Evolutionary conservation across 1,284 basidiomycete genomes (phyloP).

Genomic region (Malassezia slooffiae): DNA sequence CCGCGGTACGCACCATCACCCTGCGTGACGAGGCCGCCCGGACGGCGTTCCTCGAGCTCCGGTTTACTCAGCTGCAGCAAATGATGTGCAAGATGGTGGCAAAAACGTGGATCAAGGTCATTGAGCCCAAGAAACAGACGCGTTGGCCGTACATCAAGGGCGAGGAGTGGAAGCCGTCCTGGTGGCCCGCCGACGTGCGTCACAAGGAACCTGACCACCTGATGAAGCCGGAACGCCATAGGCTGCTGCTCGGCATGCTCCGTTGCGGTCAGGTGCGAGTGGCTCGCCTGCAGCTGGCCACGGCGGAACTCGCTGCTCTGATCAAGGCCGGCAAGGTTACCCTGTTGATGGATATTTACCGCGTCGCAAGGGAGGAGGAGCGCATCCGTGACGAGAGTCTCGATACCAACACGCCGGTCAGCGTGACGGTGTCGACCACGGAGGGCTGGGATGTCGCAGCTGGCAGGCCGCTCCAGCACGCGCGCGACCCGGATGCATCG

Average conservation of each 20-base stretch:
- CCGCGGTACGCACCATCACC: slow-evolving; percentile 5
- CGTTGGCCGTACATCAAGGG: slow-evolving; percentile 52
- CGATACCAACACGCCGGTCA: slow-evolving; percentile 23
- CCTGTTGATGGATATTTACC: slow-evolving; percentile 51
- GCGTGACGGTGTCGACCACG: slow-evolving; percentile 27
- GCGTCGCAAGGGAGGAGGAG: slow-evolving; percentile 49
- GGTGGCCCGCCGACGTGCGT: slow-evolving; percentile 52
- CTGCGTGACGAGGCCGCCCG: slow-evolving; percentile 19
- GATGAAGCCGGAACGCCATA: slow-evolving; percentile 49
- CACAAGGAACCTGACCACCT: slow-evolving; percentile 54
- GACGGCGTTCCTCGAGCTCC: slow-evolving; percentile 40
- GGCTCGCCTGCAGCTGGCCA: slow-evolving; percentile 50
- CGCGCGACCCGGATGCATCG: background rate
- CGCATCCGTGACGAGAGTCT: slow-evolving; percentile 22
- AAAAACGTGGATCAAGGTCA: slow-evolving; percentile 49
- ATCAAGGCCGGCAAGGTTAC: slow-evolving; percentile 50
- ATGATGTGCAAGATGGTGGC: slow-evolving; percentile 52
- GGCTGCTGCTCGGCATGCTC: slow-evolving; percentile 49
- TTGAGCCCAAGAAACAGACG: slow-evolving; percentile 54
- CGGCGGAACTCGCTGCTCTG: slow-evolving; percentile 49
- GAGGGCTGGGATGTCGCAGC: slow-evolving; percentile 26
- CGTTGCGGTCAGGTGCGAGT: slow-evolving; percentile 47
- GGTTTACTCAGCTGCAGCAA: slow-evolving; percentile 49
- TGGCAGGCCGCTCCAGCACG: background rate
- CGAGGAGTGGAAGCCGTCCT: slow-evolving; percentile 50